Conservation (phyloP, 139 green algal species). For the Dunaliella primolecta region DNA sequence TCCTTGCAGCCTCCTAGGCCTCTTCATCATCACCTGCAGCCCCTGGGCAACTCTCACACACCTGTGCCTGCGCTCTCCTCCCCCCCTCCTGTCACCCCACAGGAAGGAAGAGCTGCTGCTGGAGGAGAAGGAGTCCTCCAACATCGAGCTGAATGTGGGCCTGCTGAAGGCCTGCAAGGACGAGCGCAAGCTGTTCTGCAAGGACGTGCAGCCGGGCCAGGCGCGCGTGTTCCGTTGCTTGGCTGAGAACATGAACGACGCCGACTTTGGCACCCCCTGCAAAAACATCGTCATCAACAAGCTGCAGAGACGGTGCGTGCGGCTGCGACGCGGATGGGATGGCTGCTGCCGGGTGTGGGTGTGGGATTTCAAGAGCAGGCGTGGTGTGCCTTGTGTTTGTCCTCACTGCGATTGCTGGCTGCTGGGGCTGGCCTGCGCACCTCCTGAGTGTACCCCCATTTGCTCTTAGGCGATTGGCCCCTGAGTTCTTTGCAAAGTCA, state of each 20-base stretch:
- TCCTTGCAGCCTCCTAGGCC: too few species aligned
- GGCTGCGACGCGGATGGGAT: background rate
- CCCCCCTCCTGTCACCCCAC: too few species aligned
- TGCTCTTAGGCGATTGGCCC: too few species aligned
- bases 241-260: constrained; percentile 68
- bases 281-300: constrained; percentile 56
- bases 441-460: too few species aligned
- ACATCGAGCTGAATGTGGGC: constrained; percentile 58
- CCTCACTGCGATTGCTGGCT: too few species aligned
- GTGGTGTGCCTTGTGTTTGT: constrained; percentile 2
- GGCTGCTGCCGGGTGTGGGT: background rate
- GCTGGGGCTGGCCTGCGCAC: too few species aligned
- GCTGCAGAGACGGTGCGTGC: constrained; percentile 48
- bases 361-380: background rate
- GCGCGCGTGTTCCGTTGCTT: constrained; percentile 71
- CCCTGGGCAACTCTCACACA: too few species aligned
- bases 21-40: too few species aligned
- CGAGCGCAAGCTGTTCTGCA: constrained; percentile 70
- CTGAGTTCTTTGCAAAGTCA: too few species aligned
- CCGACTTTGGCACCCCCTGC: constrained; percentile 65
- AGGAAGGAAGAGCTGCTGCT: constrained; percentile 75
- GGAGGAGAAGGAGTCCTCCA: constrained; percentile 52
- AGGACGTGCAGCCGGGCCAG: constrained; percentile 46
- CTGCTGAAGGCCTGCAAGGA: constrained; percentile 50
- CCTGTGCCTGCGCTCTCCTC: too few species aligned